Conservation (phyloP, 495 filamentous ascomycete species). For the Parathielavia appendiculata region DNA sequence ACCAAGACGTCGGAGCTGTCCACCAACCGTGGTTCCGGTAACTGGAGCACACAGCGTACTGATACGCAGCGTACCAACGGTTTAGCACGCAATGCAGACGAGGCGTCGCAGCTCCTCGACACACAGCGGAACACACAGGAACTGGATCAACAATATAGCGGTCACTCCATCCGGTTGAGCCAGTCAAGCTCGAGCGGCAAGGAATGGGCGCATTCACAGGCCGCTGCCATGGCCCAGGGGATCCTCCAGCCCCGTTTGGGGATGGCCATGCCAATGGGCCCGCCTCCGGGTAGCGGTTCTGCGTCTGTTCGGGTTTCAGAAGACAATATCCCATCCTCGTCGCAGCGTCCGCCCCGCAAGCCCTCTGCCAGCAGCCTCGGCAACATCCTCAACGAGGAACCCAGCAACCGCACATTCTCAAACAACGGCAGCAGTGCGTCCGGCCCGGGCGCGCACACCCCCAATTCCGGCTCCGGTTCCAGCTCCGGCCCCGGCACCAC, state of each 20-base stretch:
- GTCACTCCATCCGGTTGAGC: conserved; percentile 21
- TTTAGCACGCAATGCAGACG: conserved; percentile 33
- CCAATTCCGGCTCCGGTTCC: neutral
- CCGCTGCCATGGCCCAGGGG: conserved; percentile 42
- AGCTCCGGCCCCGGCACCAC: neutral
- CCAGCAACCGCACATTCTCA: conserved; percentile 3
- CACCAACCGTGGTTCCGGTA: conserved; percentile 45
- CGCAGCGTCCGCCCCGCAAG: conserved; percentile 30
- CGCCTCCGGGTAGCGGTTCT: neutral
- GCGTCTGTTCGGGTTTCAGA: conserved; percentile 1
- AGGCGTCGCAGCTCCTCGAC: conserved; percentile 53
- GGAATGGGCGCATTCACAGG: conserved; percentile 49
- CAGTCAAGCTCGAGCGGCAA: conserved; percentile 37
- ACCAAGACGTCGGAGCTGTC: conserved; percentile 74
- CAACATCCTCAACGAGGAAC: conserved; percentile 34
- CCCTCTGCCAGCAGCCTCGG: conserved; percentile 30
- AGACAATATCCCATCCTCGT: conserved; percentile 30
- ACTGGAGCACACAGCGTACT: conserved; percentile 60
- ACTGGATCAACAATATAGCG: conserved; percentile 15
- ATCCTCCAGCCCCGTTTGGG: conserved; percentile 26
- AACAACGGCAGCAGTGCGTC: conserved; percentile 2
- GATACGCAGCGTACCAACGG: conserved; percentile 65
- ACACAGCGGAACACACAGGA: conserved; percentile 42
- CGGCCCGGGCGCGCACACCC: conserved; percentile 8
- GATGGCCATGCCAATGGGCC: conserved; percentile 9